phyloP scores from a whole-genome alignment of 805 yeast genomes.

The Candida takata region DNA sequence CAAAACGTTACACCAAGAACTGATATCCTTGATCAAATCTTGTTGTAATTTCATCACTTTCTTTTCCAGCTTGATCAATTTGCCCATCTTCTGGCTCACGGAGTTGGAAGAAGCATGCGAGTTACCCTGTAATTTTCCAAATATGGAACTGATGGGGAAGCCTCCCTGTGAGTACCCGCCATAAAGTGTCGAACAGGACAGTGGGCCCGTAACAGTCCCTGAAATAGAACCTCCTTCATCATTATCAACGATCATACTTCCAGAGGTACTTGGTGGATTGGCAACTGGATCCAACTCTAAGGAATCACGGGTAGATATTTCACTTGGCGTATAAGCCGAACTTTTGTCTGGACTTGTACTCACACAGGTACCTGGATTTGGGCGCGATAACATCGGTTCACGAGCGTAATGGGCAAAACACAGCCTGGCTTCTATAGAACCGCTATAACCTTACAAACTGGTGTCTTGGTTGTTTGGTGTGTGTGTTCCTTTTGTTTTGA shows the following conservation, averaged over 20 bases:
- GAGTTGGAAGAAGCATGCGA: conserved; percentile 22
- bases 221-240: conserved; percentile 13
- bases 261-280: background rate
- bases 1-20: conserved; percentile 35
- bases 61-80: conserved; percentile 33
- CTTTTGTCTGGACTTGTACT: background rate
- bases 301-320: conserved; percentile 12
- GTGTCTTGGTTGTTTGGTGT: too few relatives aligned
- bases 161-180: conserved; percentile 12
- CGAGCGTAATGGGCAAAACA: too few relatives aligned
- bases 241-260: background rate
- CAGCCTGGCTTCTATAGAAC: too few relatives aligned
- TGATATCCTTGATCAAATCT: conserved; percentile 34
- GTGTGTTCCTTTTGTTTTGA: too few relatives aligned
- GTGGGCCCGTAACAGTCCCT: conserved; percentile 14
- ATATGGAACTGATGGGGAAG: conserved; percentile 19
- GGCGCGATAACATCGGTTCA: background rate
- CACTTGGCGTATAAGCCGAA: conserved; percentile 7
- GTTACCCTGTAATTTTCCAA: conserved; percentile 18
- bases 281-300: conserved; percentile 1
- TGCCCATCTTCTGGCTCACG: conserved; percentile 29
- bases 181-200: conserved; percentile 8
- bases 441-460: too few relatives aligned
- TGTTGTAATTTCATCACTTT: conserved; percentile 30
- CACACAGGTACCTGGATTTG: background rate